Evolutionary conservation across 345 rosid genomes (phyloP).

Genomic region (Lepidium aucheri): DNA sequence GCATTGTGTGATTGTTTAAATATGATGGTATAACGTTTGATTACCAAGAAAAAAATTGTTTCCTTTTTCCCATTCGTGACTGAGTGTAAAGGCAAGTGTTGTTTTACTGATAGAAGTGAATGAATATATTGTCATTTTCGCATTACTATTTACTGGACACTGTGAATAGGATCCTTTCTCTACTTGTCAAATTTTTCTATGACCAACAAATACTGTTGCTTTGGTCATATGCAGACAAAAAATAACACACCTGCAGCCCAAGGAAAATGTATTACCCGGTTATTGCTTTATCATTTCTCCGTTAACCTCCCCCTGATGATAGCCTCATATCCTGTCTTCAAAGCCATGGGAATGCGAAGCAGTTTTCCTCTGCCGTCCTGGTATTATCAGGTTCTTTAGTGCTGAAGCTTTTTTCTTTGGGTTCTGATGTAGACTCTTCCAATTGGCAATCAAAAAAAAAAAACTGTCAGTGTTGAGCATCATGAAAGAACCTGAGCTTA

Average conservation of each 20-base stretch:
- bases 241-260: constrained; percentile 85
- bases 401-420: constrained; percentile 22
- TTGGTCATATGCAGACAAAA: constrained; percentile 56
- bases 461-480: constrained; percentile 23
- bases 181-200: background rate
- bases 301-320: constrained; percentile 91
- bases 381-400: constrained; percentile 87
- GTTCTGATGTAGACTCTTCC: constrained; percentile 22
- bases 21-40: too few relatives aligned
- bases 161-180: background rate
- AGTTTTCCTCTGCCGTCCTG: constrained; percentile 97
- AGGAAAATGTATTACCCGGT: constrained; percentile 78
- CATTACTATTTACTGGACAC: background rate
- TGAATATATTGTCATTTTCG: background rate
- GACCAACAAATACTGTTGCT: background rate
- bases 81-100: background rate
- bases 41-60: too few relatives aligned
- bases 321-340: constrained; percentile 85
- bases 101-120: background rate
- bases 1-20: background rate
- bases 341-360: constrained; percentile 84
- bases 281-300: constrained; percentile 75
- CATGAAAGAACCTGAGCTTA: constrained; percentile 28
- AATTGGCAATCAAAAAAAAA: background rate
- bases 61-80: background rate